Base-by-base conservation (phyloP, 495 filamentous ascomycete species). In the Darksidea phi region DNA sequence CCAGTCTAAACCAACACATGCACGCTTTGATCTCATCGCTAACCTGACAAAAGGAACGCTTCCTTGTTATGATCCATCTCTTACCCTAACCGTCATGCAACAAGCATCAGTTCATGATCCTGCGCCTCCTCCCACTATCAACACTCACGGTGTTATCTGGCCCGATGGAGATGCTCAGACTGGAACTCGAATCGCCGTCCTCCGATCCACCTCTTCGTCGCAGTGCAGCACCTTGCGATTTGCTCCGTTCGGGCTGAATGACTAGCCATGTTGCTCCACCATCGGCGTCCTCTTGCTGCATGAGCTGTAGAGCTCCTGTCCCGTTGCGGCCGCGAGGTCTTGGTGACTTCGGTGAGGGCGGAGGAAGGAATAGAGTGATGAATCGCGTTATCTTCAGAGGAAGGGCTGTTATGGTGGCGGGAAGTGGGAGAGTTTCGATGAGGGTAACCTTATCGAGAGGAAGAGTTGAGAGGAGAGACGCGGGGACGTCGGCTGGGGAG, bases 101-200 rank as follows among this genome's bases (percentile, higher is more conserved):
- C n/a, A n/a, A n/a, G n/a, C 28, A 32, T 32, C 28, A 63, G 13
- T 26, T 36, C 61, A 63, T 53, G 17, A 63, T 48, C 15, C 61
- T 23, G 17, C 61, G 17, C 50, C 61, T 64, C 36, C 63, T 55
- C 46, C 63, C 63, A 49, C 57, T 54, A 52, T 66, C 64, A 37
- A 68, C 60, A 54, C 60, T 68, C 21, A 68, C 66, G 10, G 61
- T 64, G 53, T 68, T 68, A 50, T 68, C 66, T 28, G 66, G 66
- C 50, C 66, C 66, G 36, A 68, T 64, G 8, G 34, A 48, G 21
- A 68, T 68, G 51, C 61, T 64, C 26, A 68, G 37, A 52, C 60
- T 59, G 3, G 43, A 45, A 52, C 60, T 59, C 6, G 43, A 53
- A 47, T 63, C 48, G 7, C 42, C 50, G 26, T 59, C 55, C n/a